phyloP scores from a whole-genome alignment of 140 eudicot genomes.

The Anethum foeniculum region DNA sequence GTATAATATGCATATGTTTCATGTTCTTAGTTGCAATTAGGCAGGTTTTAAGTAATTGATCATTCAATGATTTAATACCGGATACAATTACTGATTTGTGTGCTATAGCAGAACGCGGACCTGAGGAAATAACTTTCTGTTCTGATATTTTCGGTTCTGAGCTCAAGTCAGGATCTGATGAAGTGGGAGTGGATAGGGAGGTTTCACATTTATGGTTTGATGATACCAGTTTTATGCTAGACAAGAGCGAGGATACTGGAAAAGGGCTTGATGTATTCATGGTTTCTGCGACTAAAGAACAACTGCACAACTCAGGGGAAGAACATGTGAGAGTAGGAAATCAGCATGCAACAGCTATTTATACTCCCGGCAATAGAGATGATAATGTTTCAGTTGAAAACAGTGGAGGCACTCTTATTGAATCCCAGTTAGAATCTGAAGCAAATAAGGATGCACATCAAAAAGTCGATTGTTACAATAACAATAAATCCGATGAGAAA shows the following conservation, averaged over 20 bases:
- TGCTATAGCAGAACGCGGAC: neutral
- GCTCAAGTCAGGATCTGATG: neutral
- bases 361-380: neutral
- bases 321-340: neutral
- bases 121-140: neutral
- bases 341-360: neutral
- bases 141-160: neutral
- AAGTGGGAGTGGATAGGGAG: neutral
- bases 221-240: neutral
- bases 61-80: neutral
- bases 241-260: neutral
- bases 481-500: neutral
- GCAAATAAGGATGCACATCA: neutral
- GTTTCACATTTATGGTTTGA: neutral
- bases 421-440: constrained; percentile 24
- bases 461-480: neutral
- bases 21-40: neutral
- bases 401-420: constrained; percentile 4
- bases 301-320: neutral
- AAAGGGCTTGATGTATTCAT: neutral
- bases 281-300: neutral
- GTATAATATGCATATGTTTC: neutral
- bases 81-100: neutral
- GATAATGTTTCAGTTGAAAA: constrained; percentile 11
- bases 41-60: neutral